Percentiles rank a stretch among this genome's conserved stretches.
Conservation (phyloP, 2,329 filamentous ascomycete species). For the Fusarium sp. region DNA sequence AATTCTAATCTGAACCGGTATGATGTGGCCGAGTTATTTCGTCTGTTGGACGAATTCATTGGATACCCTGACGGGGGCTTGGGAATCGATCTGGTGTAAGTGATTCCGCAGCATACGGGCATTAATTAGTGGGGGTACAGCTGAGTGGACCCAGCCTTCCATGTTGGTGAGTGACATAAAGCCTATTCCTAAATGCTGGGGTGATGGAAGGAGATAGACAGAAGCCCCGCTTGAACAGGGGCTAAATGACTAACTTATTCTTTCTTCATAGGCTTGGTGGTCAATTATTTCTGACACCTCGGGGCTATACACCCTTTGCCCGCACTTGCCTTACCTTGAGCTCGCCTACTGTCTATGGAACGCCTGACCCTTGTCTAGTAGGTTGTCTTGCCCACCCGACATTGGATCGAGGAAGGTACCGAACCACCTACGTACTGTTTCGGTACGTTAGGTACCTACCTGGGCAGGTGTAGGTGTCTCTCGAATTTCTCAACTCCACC, state of each 20-base stretch:
- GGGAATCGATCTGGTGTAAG: not conserved
- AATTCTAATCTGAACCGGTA: not conserved
- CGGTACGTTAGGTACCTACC: not conserved
- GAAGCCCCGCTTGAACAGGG: not conserved
- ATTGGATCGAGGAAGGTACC: not conserved
- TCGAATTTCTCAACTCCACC: not conserved
- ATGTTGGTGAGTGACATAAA: not conserved
- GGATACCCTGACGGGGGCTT: not conserved
- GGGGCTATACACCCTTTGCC: not conserved
- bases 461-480: not conserved
- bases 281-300: not conserved
- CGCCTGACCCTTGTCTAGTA: not conserved
- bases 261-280: not conserved
- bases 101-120: not conserved
- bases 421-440: not conserved
- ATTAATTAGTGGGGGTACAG: not conserved
- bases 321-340: not conserved
- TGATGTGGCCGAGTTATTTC: not conserved
- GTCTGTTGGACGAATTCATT: not conserved
- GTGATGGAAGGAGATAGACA: not conserved
- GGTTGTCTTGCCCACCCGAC: not conserved
- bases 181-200: not conserved
- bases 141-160: not conserved
- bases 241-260: not conserved
- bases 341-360: not conserved